These are phyloP conservation scores for Striga hermonthica DNA, from an alignment of 305 asterid species.

Conservation along the genomic window DNA sequence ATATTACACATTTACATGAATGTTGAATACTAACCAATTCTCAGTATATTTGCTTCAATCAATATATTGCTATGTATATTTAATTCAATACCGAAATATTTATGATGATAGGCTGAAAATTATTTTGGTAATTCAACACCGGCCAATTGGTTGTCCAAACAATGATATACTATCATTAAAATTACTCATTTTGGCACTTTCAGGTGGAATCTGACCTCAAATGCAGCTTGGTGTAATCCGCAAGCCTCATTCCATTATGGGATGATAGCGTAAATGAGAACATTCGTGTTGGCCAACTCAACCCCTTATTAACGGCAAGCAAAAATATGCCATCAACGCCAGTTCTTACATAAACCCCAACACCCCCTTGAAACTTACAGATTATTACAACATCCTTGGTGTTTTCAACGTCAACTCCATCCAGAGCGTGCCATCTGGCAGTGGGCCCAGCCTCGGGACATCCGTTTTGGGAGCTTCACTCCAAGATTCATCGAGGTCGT, in stretches of 20 bases:
- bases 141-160: no score
- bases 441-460: constrained; percentile 35
- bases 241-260: constrained; percentile 76
- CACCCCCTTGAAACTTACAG: constrained; percentile 46
- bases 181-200: no score
- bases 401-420: constrained; percentile 46
- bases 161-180: no score
- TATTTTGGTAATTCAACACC: no score
- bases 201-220: constrained; percentile 70
- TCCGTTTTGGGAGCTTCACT: constrained; percentile 46
- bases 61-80: no score
- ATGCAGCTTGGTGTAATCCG: constrained; percentile 77
- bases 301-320: constrained; percentile 51
- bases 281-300: constrained; percentile 46
- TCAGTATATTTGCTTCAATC: no score
- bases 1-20: no score
- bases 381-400: constrained; percentile 53
- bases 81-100: no score
- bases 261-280: constrained; percentile 39
- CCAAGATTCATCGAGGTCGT: constrained; percentile 60
- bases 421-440: constrained; percentile 37
- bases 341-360: constrained; percentile 50
- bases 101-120: no score
- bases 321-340: constrained; percentile 52
- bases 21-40: no score